Conservation (phyloP, 1,284 basidiomycete genomes). For the Heterobasidion annosum region DNA sequence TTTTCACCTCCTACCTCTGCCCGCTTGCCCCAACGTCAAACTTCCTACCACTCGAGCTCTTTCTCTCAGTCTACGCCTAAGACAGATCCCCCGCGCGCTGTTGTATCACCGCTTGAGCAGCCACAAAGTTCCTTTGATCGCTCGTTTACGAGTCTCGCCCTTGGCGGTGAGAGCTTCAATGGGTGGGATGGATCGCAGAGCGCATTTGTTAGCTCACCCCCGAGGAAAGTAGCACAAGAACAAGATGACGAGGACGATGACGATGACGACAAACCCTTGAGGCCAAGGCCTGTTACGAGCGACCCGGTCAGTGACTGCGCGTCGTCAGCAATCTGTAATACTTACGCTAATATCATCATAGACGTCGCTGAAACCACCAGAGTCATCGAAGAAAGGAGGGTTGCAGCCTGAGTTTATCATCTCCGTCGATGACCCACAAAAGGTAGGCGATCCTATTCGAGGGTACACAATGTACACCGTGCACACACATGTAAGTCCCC, state of each 20-base stretch:
- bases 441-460: constrained; percentile 86
- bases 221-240: constrained; percentile 5
- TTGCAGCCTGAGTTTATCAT: constrained; percentile 66
- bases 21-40: constrained; percentile 12
- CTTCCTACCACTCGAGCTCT: constrained; percentile 9
- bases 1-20: constrained; percentile 11
- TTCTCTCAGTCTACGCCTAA: constrained; percentile 13
- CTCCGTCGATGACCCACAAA: constrained; percentile 87
- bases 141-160: constrained; percentile 48
- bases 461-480: constrained; percentile 95
- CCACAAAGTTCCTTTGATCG: constrained; percentile 14
- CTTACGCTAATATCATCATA: not conserved
- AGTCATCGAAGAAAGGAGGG: constrained; percentile 23
- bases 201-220: constrained; percentile 13
- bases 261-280: constrained; percentile 63
- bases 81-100: constrained; percentile 20
- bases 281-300: constrained; percentile 19
- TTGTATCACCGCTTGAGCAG: constrained; percentile 48
- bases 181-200: constrained; percentile 40
- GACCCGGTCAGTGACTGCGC: constrained; percentile 14
- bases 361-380: not conserved
- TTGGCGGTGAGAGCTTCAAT: constrained; percentile 50
- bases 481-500: constrained; percentile 59
- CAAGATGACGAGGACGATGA: constrained; percentile 49
- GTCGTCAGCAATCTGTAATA: not conserved